Evolutionary conservation across 2,329 filamentous ascomycete genomes (phyloP), one percentile per base, ranked within the genome.

Genomic region (Macrophomina phaseolina): DNA sequence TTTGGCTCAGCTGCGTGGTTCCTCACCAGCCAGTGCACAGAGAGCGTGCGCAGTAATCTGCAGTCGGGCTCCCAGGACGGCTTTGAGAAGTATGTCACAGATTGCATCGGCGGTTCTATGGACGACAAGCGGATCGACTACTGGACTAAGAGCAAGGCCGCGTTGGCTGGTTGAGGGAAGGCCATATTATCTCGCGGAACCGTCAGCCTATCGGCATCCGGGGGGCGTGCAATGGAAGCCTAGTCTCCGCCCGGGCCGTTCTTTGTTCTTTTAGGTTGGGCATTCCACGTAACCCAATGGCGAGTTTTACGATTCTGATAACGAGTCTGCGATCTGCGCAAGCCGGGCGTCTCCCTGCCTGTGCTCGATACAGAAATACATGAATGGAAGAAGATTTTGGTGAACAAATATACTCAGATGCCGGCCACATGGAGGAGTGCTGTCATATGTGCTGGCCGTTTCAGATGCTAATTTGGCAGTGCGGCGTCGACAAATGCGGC

Each of bases 1-100:
- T 90, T 89, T 73, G 87, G 81, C 0, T 84, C 81, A 14, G 88
- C 83, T 2, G 84, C 86, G 7, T 90, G 89, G 89, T 90, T 86
- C 72, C 73, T 89, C 60, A 82, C 75, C 12, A 85, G 81, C 0
- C 80, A 89, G 73, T 90, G 88, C 73, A 73, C 70, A 1, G 71
- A 72, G 0, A 75, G 71, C n/a, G 79, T 86, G 32, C 76, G 82
- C 63, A 48, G 72, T 3, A 80, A 76, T 2, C 73, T 90, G 64
- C 78, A 79, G 64, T 72, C 72, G n/a, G 85, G 83, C 0, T 81
- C 79, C 0, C 72, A 82, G 71, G 77, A 74, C 0, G 87, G 85
- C 0, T 90, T 83, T 80, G 68, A 80, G 66, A 76, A 73, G 28
- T 90, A 88, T 75, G 75, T 90, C 68, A 82, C 51, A 1, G 30